Percentiles rank a stretch among this genome's conserved stretches.
These are phyloP conservation scores for Trametes punicea DNA, from an alignment of 768 basidiomycete genomes.

Conservation along the genomic window DNA sequence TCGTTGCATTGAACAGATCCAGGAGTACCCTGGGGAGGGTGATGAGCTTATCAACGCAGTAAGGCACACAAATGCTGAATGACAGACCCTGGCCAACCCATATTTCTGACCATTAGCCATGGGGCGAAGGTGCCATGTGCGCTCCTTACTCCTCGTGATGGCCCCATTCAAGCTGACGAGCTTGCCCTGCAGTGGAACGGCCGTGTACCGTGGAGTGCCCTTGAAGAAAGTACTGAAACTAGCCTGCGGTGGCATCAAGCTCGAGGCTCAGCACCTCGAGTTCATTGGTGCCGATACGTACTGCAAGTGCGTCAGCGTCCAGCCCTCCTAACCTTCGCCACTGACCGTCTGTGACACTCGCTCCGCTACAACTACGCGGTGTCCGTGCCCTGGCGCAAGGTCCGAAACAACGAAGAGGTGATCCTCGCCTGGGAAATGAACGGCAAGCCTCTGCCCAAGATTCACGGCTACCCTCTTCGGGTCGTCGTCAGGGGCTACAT, in stretches of 20 bases:
- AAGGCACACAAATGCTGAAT: not conserved
- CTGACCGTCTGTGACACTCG: not conserved
- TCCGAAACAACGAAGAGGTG: slow-evolving; percentile 46
- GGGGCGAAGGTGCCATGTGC: slow-evolving; percentile 51
- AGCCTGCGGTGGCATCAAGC: slow-evolving; percentile 48
- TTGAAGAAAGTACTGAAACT: slow-evolving; percentile 52
- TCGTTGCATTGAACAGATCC: slow-evolving; percentile 49
- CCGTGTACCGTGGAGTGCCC: slow-evolving; percentile 49
- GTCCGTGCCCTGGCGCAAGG: slow-evolving; percentile 49
- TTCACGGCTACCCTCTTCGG: slow-evolving; percentile 50
- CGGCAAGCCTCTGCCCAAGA: slow-evolving; percentile 45
- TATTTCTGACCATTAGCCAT: slow-evolving; percentile 30
- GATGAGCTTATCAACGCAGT: slow-evolving; percentile 41
- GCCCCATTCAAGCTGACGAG: not conserved
- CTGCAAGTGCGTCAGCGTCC: slow-evolving; percentile 39
- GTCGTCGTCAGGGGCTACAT: slow-evolving; percentile 52
- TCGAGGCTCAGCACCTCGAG: slow-evolving; percentile 49
- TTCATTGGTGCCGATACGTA: slow-evolving; percentile 58
- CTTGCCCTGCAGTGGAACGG: slow-evolving; percentile 39
- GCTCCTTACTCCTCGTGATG: slow-evolving; percentile 1
- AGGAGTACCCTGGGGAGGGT: slow-evolving; percentile 51
- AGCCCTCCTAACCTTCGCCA: not conserved
- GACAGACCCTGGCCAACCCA: not conserved
- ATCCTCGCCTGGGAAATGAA: slow-evolving; percentile 55
- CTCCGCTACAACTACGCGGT: slow-evolving; percentile 40